Evolutionary conservation across 2,329 filamentous ascomycete species (phyloP).

Genomic region (Stachybotrys elegans): DNA sequence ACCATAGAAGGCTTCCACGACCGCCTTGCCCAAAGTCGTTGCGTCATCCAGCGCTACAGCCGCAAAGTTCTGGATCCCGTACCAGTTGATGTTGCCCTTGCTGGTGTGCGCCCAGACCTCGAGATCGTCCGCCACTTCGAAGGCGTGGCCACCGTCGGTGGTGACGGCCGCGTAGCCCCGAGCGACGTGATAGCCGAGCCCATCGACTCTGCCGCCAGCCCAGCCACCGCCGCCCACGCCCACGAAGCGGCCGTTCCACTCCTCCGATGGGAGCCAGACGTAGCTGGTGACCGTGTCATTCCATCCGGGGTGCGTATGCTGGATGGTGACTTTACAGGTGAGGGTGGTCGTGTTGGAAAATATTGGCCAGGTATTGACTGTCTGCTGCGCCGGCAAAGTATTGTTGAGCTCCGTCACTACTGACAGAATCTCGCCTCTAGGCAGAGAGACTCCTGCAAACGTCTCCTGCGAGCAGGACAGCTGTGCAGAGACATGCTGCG

Average conservation of each 20-base stretch:
- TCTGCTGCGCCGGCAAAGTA: background rate
- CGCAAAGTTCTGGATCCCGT: slow-evolving; percentile 24
- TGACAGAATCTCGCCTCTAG: background rate
- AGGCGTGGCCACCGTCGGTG: slow-evolving; percentile 15
- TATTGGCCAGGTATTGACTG: background rate
- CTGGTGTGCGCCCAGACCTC: slow-evolving; percentile 6
- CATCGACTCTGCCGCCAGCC: slow-evolving; percentile 2
- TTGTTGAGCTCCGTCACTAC: background rate
- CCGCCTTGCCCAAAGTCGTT: slow-evolving; percentile 40
- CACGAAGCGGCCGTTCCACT: slow-evolving; percentile 12
- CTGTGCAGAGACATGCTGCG: no score
- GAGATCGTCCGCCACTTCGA: background rate
- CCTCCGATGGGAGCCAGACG: slow-evolving; percentile 10
- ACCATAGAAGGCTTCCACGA: slow-evolving; percentile 43
- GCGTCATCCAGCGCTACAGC: slow-evolving; percentile 36
- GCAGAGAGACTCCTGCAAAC: background rate
- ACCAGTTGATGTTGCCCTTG: slow-evolving; percentile 7
- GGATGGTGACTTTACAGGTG: slow-evolving; percentile 13
- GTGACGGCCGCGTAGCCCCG: slow-evolving; percentile 10
- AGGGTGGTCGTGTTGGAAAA: background rate
- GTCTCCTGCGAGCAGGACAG: background rate
- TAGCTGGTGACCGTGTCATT: slow-evolving; percentile 10
- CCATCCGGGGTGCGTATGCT: slow-evolving; percentile 6
- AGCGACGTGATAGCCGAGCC: background rate
- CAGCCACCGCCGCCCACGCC: slow-evolving; percentile 12